Evolutionary conservation across 495 filamentous ascomycete genomes (phyloP).

Genomic region (Aspergillus ellipticus): DNA sequence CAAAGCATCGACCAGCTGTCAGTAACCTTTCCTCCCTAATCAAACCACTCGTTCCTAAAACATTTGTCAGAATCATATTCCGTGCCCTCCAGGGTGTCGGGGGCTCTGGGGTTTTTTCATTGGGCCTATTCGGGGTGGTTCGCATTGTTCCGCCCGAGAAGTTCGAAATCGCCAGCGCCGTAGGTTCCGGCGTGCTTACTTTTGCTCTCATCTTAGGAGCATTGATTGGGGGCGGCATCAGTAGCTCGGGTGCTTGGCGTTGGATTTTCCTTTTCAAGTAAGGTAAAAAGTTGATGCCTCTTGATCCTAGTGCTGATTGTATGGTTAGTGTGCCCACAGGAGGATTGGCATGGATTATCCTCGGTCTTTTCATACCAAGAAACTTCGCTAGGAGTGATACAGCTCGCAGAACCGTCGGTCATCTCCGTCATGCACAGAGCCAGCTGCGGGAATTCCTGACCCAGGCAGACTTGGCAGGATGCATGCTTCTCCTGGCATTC

Average conservation of each 20-base stretch:
- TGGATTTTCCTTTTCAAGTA: conserved; percentile 15
- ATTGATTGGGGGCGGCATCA: conserved; percentile 41
- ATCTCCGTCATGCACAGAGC: not conserved
- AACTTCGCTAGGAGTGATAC: not conserved
- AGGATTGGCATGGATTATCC: conserved; percentile 4
- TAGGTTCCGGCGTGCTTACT: conserved; percentile 17
- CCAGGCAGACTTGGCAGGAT: conserved; percentile 49
- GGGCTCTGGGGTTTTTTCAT: conserved; percentile 48
- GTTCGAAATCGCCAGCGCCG: conserved; percentile 13
- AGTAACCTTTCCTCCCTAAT: conserved; percentile 16
- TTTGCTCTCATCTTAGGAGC: conserved; percentile 38
- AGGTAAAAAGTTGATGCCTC: not conserved
- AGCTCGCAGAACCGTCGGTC: not conserved
- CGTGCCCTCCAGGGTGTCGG: conserved; percentile 54
- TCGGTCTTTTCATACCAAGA: conserved; percentile 8
- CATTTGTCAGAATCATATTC: conserved; percentile 39
- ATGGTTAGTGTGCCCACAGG: conserved; percentile 6
- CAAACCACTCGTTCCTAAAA: not conserved
- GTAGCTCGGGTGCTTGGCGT: conserved; percentile 33
- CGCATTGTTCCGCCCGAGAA: conserved; percentile 40
- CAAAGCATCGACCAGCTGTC: conserved; percentile 49
- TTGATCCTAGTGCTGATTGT: not conserved
- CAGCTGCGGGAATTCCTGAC: not conserved
- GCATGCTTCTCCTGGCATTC: conserved; percentile 43
- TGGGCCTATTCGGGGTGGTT: conserved; percentile 50